These are phyloP conservation scores for Alisma plantagoaquatica DNA, from an alignment of 106 monocot species.

Conservation along the genomic window DNA sequence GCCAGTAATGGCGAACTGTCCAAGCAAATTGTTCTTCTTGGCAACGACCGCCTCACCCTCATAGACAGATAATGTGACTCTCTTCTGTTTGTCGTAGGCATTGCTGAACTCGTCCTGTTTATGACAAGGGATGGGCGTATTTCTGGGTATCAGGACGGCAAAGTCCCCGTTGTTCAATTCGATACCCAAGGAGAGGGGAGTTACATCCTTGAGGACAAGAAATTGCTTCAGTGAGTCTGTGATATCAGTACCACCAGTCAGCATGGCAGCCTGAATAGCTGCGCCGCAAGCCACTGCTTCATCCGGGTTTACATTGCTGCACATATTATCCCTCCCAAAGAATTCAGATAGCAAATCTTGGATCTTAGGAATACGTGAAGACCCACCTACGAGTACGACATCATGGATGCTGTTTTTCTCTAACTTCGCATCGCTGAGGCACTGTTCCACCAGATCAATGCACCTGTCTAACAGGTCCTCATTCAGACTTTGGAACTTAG, in stretches of 20 bases:
- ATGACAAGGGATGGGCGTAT: slow-evolving; percentile 49
- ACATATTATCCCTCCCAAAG: slow-evolving; percentile 31
- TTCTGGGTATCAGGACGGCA: too few species aligned
- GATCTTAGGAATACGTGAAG: slow-evolving; percentile 23
- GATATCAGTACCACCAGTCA: slow-evolving; percentile 6
- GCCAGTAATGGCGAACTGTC: slow-evolving; percentile 51
- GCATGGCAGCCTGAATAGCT: too few species aligned
- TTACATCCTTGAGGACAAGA: slow-evolving; percentile 27
- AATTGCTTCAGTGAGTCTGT: slow-evolving; percentile 25
- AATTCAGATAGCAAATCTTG: slow-evolving; percentile 33
- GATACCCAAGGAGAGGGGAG: too few species aligned
- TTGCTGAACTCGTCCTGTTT: slow-evolving; percentile 56
- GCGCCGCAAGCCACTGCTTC: slow-evolving; percentile 11
- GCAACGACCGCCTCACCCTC: slow-evolving; percentile 24
- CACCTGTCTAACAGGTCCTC: slow-evolving; percentile 46
- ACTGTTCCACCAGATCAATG: slow-evolving; percentile 54
- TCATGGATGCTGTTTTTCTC: slow-evolving; percentile 3
- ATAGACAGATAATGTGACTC: slow-evolving; percentile 37
- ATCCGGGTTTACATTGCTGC: slow-evolving; percentile 10
- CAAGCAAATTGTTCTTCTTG: slow-evolving; percentile 17
- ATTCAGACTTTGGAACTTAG: slow-evolving; percentile 8
- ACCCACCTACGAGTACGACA: slow-evolving; percentile 14
- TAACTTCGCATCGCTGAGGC: slow-evolving; percentile 31
- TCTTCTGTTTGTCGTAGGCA: slow-evolving; percentile 40
- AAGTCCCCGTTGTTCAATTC: too few species aligned